Percentiles rank a stretch among this genome's conserved stretches.
Evolutionary conservation across 2,329 filamentous ascomycete species (phyloP).

Genomic region (Venturia asperata): DNA sequence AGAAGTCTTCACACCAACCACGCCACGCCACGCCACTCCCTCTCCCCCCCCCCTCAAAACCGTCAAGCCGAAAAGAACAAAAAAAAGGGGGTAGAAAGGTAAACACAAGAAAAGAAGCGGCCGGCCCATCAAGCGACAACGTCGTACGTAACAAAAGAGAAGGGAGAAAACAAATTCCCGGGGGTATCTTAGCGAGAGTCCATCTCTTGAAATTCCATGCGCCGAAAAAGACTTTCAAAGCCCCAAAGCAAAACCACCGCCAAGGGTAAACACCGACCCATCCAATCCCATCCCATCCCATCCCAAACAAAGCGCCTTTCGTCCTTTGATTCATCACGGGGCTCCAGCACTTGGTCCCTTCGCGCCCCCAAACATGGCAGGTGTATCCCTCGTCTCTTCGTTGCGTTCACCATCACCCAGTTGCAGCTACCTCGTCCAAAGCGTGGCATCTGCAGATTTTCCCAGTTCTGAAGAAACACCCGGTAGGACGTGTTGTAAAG

Average conservation of each 20-base stretch:
- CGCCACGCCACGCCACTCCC: no score
- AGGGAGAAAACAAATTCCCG: background rate
- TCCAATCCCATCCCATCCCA: no score
- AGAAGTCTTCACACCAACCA: no score
- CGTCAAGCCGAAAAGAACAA: no score
- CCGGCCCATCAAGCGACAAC: background rate
- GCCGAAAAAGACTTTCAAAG: background rate
- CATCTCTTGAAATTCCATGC: conserved; percentile 7
- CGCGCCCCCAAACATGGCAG: background rate
- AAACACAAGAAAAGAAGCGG: background rate
- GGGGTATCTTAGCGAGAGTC: conserved; percentile 14
- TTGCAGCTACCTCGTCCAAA: no score
- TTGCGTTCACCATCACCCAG: no score
- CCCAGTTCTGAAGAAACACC: no score
- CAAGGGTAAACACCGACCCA: no score
- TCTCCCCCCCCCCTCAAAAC: no score
- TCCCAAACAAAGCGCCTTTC: background rate
- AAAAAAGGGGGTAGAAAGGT: no score
- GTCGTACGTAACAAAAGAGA: background rate
- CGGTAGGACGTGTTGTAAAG: no score
- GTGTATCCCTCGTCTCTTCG: background rate
- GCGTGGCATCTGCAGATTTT: no score
- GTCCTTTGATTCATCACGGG: background rate
- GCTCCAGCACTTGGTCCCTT: conserved; percentile 10
- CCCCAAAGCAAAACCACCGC: background rate